Percentiles rank a stretch among this genome's conserved stretches.
phyloP scores from a whole-genome alignment of 1,284 basidiomycete genomes.

The Heliocybe sulcata region DNA sequence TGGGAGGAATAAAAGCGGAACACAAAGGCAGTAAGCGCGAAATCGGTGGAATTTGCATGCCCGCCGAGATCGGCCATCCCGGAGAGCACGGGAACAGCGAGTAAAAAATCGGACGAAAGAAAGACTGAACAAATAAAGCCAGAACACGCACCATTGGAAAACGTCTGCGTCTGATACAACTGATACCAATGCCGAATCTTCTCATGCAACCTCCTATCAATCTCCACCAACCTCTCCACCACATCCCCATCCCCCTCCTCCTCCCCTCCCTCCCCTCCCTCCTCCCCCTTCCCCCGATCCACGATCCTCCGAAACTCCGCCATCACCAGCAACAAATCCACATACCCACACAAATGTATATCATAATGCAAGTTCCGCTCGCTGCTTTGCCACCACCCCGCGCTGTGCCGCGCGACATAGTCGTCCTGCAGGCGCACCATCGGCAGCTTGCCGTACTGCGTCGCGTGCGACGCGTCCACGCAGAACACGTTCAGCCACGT shows the following conservation, averaged over 20 bases:
- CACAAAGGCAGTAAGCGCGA: background rate
- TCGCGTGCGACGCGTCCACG: slow-evolving; percentile 54
- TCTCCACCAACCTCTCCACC: slow-evolving; percentile 22
- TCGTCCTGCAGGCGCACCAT: slow-evolving; percentile 49
- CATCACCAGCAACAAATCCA: slow-evolving; percentile 42
- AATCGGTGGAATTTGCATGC: no score
- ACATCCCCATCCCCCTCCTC: slow-evolving; percentile 25
- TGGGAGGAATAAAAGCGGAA: background rate
- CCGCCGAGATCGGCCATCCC: background rate
- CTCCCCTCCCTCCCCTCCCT: no score
- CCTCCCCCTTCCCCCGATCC: slow-evolving; percentile 14
- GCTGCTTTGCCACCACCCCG: slow-evolving; percentile 39
- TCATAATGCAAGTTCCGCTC: slow-evolving; percentile 37
- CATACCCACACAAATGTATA: slow-evolving; percentile 46
- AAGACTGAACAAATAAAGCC: no score
- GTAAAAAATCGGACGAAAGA: background rate
- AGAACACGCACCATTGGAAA: slow-evolving; percentile 26
- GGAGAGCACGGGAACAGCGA: background rate
- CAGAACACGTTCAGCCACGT: slow-evolving; percentile 67
- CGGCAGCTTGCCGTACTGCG: slow-evolving; percentile 60
- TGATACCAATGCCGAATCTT: slow-evolving; percentile 31
- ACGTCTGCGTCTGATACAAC: slow-evolving; percentile 30
- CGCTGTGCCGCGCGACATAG: slow-evolving; percentile 35
- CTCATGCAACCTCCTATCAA: slow-evolving; percentile 26
- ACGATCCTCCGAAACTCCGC: slow-evolving; percentile 33